phyloP scores from a whole-genome alignment of 108 stramenopile species.

The Pseudonitzschia delicatissima region DNA sequence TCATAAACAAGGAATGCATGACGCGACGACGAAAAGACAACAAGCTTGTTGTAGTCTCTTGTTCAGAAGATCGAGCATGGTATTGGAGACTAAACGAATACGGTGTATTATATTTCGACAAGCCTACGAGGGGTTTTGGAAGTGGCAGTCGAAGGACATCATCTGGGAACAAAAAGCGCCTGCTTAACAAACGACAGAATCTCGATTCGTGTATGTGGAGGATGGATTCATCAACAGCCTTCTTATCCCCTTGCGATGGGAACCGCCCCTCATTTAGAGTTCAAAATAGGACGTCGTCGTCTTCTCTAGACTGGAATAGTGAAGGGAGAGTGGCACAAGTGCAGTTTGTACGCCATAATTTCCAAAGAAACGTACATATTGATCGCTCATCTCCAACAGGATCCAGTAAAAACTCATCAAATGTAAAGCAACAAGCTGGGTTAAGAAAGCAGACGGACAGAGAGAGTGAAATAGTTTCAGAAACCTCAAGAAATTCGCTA shows the following conservation, averaged over 20 bases:
- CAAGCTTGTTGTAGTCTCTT: constrained; percentile 42
- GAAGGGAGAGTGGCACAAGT: constrained; percentile 2
- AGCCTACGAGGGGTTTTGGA: constrained; percentile 9
- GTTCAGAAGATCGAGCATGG: constrained; percentile 61
- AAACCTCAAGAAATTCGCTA: neutral
- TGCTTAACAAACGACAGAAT: constrained; percentile 15
- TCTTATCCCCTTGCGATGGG: constrained; percentile 23
- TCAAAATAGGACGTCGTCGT: neutral
- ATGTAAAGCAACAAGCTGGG: neutral
- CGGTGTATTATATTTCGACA: constrained; percentile 47
- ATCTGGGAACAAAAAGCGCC: constrained; percentile 5
- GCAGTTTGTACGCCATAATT: constrained; percentile 7
- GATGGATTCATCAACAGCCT: constrained; percentile 7
- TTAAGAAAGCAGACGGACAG: neutral
- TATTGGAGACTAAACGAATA: constrained; percentile 58
- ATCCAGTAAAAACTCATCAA: neutral
- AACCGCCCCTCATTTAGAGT: neutral
- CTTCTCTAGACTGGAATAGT: neutral
- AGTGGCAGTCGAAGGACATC: constrained; percentile 3
- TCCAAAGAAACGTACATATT: neutral
- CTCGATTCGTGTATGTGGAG: constrained; percentile 27
- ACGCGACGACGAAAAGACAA: constrained; percentile 25
- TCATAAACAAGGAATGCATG: constrained; percentile 24
- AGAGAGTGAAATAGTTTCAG: neutral
- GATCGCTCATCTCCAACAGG: neutral